These are phyloP conservation scores for Penicillium sp. DNA, from an alignment of 2,329 filamentous ascomycete genomes.

Conservation along the genomic window DNA sequence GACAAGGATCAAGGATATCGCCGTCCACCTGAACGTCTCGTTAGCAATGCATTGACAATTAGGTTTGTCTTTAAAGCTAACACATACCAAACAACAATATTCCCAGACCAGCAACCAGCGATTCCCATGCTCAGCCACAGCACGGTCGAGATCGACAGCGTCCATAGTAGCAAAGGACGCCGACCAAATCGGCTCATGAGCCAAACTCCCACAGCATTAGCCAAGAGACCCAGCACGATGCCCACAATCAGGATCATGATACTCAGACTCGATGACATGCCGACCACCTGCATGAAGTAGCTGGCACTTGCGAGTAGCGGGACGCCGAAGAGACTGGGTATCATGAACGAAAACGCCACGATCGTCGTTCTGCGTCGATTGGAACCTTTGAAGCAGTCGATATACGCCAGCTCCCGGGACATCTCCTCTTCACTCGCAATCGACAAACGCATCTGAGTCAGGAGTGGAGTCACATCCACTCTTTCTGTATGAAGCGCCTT, in stretches of 20 bases:
- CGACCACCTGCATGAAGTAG: slow-evolving; percentile 40
- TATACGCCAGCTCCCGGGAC: slow-evolving; percentile 31
- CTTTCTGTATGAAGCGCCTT: slow-evolving; percentile 48
- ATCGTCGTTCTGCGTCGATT: slow-evolving; percentile 32
- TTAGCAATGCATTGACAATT: neutral
- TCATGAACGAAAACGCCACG: slow-evolving; percentile 40
- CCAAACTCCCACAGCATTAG: slow-evolving; percentile 48
- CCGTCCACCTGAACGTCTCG: slow-evolving; percentile 36
- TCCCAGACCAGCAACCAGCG: slow-evolving; percentile 45
- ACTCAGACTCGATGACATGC: slow-evolving; percentile 28
- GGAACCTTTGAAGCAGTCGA: slow-evolving; percentile 24
- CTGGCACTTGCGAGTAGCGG: slow-evolving; percentile 45
- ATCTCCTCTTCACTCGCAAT: slow-evolving; percentile 52
- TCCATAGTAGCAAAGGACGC: slow-evolving; percentile 31
- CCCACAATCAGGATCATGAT: slow-evolving; percentile 49
- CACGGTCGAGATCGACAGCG: slow-evolving; percentile 28
- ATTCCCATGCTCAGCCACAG: slow-evolving; percentile 51
- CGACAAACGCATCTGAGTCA: slow-evolving; percentile 38
- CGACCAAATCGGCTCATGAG: slow-evolving; percentile 43
- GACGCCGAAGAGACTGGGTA: slow-evolving; percentile 49
- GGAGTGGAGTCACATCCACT: slow-evolving; percentile 32
- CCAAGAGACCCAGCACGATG: slow-evolving; percentile 46
- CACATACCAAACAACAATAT: slow-evolving; percentile 41
- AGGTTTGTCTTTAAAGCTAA: neutral
- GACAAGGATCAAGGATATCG: slow-evolving; percentile 45